Evolutionary conservation across 179 eudicot genomes (phyloP).

Genomic region (Monotropa hypopitys): DNA sequence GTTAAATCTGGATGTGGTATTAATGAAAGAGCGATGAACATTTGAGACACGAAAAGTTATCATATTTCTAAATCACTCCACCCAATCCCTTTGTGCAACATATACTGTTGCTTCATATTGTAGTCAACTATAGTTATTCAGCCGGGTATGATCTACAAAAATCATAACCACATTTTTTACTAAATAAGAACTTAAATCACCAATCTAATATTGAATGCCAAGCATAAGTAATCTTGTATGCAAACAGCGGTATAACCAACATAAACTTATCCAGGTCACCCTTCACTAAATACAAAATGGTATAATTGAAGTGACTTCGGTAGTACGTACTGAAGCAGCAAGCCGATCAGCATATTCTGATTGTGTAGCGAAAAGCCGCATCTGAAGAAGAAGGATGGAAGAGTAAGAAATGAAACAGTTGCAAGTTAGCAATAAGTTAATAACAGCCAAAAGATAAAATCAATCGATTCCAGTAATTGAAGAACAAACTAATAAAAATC

Average conservation of each 20-base stretch:
- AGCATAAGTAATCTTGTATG: neutral
- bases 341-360: conserved; percentile 82
- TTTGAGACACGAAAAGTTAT: neutral
- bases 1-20: neutral
- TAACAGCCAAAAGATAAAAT: neutral
- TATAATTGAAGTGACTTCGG: neutral
- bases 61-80: neutral
- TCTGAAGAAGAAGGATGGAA: conserved; percentile 23
- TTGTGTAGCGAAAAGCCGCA: conserved; percentile 79
- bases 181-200: neutral
- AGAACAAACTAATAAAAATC: neutral
- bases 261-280: neutral
- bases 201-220: neutral
- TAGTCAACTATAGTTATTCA: neutral
- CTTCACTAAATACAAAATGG: neutral
- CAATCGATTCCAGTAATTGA: neutral
- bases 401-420: neutral
- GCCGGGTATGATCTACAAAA: neutral
- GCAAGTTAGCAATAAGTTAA: neutral
- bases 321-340: conserved; percentile 65
- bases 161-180: neutral
- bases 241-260: neutral
- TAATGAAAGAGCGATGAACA: neutral
- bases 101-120: neutral
- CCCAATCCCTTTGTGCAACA: neutral